Conservation (phyloP, 163 green algal species). For the Chlorella variabilis region DNA sequence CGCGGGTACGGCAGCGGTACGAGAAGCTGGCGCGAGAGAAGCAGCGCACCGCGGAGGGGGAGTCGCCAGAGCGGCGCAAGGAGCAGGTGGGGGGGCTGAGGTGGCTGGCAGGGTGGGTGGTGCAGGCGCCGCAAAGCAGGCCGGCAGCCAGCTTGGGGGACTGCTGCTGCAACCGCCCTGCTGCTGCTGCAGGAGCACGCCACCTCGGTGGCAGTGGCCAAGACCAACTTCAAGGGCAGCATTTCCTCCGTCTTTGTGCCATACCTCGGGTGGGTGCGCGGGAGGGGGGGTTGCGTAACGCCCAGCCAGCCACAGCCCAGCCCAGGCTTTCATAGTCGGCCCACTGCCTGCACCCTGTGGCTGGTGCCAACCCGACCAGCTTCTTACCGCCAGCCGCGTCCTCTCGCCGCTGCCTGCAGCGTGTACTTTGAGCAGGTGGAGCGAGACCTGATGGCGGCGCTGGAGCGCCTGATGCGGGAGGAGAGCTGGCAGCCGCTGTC, state of each 20-base stretch:
- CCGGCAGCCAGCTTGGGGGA: too few species aligned
- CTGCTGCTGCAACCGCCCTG: too few species aligned
- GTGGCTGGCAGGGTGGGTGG: neutral
- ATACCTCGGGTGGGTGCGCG: constrained; percentile 41
- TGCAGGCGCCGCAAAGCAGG: too few species aligned
- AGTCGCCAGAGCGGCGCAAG: constrained; percentile 20
- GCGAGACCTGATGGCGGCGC: constrained; percentile 24
- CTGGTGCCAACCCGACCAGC: neutral
- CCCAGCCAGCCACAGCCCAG: too few species aligned
- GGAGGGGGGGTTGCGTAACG: neutral
- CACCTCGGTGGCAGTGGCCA: constrained; percentile 51
- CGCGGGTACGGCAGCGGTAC: constrained; percentile 49
- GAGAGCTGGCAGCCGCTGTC: constrained; percentile 81
- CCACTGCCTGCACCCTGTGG: neutral
- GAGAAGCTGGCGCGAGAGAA: constrained; percentile 60
- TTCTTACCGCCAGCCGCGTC: neutral
- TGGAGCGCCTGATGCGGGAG: constrained; percentile 35
- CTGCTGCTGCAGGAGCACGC: constrained; percentile 42
- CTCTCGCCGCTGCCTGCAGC: neutral
- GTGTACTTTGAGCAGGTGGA: constrained; percentile 38
- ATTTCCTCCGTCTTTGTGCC: constrained; percentile 83
- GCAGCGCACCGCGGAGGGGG: constrained; percentile 26
- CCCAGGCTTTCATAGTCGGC: too few species aligned
- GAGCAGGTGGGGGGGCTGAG: constrained; percentile 10
- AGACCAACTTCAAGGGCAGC: constrained; percentile 79